Evolutionary conservation across 805 yeast species (phyloP).

Genomic region (Candida tammaniensis): DNA sequence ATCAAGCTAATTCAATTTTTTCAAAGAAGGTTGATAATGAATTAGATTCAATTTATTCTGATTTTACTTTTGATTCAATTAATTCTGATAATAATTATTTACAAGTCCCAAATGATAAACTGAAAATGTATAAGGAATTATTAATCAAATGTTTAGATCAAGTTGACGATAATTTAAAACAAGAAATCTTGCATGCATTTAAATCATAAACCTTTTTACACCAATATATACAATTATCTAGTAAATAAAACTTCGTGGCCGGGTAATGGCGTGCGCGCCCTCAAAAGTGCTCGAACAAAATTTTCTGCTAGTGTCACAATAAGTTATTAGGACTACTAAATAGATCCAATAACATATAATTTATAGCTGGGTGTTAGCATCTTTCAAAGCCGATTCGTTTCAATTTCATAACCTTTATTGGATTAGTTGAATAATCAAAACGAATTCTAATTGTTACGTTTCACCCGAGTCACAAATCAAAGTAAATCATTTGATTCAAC

Average conservation of each 20-base stretch:
- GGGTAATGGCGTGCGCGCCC: not conserved
- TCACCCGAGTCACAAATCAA: too few relatives aligned
- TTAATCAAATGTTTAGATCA: conserved; percentile 10
- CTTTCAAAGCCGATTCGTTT: too few relatives aligned
- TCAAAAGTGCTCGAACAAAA: not conserved
- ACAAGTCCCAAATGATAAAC: conserved; percentile 9
- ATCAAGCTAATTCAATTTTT: conserved; percentile 11
- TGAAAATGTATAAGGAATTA: conserved; percentile 9
- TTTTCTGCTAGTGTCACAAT: not conserved
- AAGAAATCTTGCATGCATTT: conserved; percentile 7
- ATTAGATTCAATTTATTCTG: conserved; percentile 30
- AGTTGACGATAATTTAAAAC: conserved; percentile 9
- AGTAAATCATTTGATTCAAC: too few relatives aligned
- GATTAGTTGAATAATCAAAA: too few relatives aligned
- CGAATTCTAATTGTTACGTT: too few relatives aligned
- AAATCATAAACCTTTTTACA: too few relatives aligned
- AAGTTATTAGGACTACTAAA: conserved; percentile 1
- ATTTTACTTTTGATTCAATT: conserved; percentile 11
- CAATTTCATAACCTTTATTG: too few relatives aligned
- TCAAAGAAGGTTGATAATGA: conserved; percentile 14
- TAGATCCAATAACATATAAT: conserved; percentile 3
- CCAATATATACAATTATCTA: too few relatives aligned
- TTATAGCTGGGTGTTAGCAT: too few relatives aligned
- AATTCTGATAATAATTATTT: conserved; percentile 8
- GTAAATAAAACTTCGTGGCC: too few relatives aligned